phyloP scores from a whole-genome alignment of 345 rosid genomes.

The Eucalyptus guilfoylei region DNA sequence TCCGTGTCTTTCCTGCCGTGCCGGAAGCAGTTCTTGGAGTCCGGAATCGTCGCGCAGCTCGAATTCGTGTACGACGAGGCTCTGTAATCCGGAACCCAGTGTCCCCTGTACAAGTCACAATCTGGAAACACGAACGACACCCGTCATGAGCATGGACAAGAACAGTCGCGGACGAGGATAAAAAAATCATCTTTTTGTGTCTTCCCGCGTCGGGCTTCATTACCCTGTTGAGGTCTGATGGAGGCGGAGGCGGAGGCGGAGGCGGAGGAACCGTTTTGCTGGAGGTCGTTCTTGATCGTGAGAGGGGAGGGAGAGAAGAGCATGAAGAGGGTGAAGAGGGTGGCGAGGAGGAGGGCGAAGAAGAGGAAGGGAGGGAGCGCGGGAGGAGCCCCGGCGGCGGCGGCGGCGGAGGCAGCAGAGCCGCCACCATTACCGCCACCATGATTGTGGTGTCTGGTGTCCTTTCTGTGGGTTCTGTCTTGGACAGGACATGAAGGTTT shows the following conservation, averaged over 20 bases:
- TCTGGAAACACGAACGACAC: not conserved
- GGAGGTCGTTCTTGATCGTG: not conserved
- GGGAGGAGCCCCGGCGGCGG: not conserved
- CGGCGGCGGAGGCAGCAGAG: not conserved
- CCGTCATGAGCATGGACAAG: not conserved
- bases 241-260: not conserved
- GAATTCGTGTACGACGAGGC: slow-evolving; percentile 44
- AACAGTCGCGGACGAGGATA: not conserved
- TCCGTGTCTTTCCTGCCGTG: slow-evolving; percentile 56
- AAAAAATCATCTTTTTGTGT: not conserved
- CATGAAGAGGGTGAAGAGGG: slow-evolving; percentile 38
- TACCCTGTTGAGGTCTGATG: slow-evolving; percentile 14
- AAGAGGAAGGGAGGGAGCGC: slow-evolving; percentile 30
- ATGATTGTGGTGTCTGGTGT: not conserved
- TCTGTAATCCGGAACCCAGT: slow-evolving; percentile 48
- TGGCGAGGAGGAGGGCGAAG: slow-evolving; percentile 26
- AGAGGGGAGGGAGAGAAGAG: slow-evolving; percentile 46
- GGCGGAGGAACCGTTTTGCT: not conserved
- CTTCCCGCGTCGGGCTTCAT: not conserved
- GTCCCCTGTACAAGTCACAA: slow-evolving; percentile 59
- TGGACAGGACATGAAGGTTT: not conserved
- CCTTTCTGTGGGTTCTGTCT: not conserved
- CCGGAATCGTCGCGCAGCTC: slow-evolving; percentile 62
- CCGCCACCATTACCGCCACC: not conserved
- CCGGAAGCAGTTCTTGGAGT: slow-evolving; percentile 57